phyloP scores from a whole-genome alignment of 176 grass and related monocot species.

The barley (Hordeum vulgare) region DNA sequence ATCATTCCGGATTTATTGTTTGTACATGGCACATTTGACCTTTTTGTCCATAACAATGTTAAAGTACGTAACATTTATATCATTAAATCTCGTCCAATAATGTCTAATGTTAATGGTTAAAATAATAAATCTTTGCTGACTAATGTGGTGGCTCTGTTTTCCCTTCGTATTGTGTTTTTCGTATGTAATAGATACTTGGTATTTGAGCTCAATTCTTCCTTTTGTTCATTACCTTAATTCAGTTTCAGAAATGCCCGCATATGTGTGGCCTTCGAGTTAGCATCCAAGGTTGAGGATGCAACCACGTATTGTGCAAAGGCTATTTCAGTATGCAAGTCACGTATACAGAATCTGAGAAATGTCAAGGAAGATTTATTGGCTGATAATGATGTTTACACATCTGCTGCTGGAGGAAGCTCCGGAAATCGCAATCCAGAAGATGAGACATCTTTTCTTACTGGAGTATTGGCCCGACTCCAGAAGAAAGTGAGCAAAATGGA shows the following conservation, averaged over 20 bases:
- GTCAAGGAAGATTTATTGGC: conserved; percentile 18
- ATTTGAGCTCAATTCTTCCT: background rate
- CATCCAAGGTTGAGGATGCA: conserved; percentile 48
- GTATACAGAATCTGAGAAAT: conserved; percentile 41
- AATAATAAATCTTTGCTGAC: no score
- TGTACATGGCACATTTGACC: no score
- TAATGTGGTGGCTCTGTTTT: no score
- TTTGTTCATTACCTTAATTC: conserved; percentile 34
- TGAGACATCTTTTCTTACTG: conserved; percentile 50
- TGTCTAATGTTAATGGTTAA: no score
- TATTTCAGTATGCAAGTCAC: conserved; percentile 71
- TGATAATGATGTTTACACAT: conserved; percentile 16
- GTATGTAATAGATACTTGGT: no score
- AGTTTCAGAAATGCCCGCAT: conserved; percentile 70
- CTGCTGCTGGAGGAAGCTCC: conserved; percentile 24
- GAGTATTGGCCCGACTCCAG: conserved; percentile 58
- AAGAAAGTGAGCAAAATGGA: conserved; percentile 53
- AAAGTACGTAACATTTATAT: no score
- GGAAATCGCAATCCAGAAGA: conserved; percentile 29
- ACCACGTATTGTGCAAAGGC: conserved; percentile 74
- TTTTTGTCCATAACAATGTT: no score
- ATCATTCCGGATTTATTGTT: no score
- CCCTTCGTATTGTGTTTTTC: no score
- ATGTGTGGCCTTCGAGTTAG: conserved; percentile 65
- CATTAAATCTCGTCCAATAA: no score